Conservation (phyloP, 2,329 filamentous ascomycete genomes). For the Neonectria faginata region DNA sequence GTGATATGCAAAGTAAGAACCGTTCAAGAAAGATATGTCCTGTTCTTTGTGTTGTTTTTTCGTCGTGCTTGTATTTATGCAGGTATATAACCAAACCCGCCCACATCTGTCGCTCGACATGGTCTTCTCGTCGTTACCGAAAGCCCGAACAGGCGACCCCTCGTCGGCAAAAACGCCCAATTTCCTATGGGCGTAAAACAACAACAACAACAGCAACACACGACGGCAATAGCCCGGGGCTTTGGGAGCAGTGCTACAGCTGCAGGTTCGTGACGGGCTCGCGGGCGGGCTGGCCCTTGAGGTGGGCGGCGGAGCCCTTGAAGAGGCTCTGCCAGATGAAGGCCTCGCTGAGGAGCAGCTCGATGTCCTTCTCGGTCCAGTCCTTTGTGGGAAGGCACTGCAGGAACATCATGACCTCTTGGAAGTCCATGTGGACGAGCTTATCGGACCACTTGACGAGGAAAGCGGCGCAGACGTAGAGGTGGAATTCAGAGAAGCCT, state of each 20-base stretch:
- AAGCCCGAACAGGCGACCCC: constrained; percentile 1
- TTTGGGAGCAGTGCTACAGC: constrained; percentile 43
- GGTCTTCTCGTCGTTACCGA: constrained; percentile 9
- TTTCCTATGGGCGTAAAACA: not conserved
- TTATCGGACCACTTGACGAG: constrained; percentile 98
- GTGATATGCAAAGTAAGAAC: constrained; percentile 25
- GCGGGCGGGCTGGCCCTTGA: constrained; percentile 66
- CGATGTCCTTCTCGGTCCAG: constrained; percentile 99
- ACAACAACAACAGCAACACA: not conserved
- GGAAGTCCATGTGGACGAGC: constrained; percentile 95
- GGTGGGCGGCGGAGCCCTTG: constrained; percentile 91
- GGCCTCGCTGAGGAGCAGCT: constrained; percentile 92
- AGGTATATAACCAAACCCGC: constrained; percentile 31
- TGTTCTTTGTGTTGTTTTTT: constrained; percentile 16
- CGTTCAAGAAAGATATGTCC: constrained; percentile 11
- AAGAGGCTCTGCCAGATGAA: constrained; percentile 99
- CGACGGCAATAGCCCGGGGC: not conserved
- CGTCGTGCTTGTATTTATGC: constrained; percentile 41
- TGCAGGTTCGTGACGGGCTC: constrained; percentile 53
- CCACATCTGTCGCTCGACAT: constrained; percentile 14
- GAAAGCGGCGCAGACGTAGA: constrained; percentile 98
- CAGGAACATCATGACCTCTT: constrained; percentile 99
- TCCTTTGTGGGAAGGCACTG: constrained; percentile 91
- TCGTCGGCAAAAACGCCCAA: not conserved
- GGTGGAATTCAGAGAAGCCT: constrained; percentile 97